Evolutionary conservation across 202 grass and related monocot genomes (phyloP).

Genomic region (Zoysia matrella): DNA sequence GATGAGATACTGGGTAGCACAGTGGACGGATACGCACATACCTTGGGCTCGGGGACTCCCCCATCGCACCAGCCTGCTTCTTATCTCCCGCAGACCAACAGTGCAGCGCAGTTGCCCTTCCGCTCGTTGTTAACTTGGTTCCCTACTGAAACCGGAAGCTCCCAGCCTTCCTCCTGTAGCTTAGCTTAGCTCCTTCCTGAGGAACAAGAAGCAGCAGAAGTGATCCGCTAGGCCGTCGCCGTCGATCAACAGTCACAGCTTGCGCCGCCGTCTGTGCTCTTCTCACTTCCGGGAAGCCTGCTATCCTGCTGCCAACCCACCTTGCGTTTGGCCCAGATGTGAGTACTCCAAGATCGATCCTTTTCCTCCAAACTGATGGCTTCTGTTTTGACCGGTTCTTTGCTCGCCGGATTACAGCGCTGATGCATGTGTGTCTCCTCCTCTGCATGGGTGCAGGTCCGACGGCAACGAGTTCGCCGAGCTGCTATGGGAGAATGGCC

Average conservation of each 20-base stretch:
- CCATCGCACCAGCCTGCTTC: slow-evolving; percentile 1
- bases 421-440: background rate
- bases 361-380: background rate
- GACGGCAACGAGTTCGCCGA: slow-evolving; percentile 63
- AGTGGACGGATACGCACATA: slow-evolving; percentile 26
- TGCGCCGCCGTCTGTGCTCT: slow-evolving; percentile 14
- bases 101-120: slow-evolving; percentile 26
- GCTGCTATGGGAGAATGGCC: slow-evolving; percentile 73
- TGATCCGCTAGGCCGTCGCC: slow-evolving; percentile 9
- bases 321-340: slow-evolving; percentile 10
- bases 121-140: slow-evolving; percentile 28
- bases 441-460: slow-evolving; percentile 29
- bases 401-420: background rate
- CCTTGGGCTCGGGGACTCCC: background rate
- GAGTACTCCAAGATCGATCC: background rate
- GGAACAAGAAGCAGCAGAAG: slow-evolving; percentile 8
- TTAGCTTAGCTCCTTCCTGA: background rate
- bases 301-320: background rate
- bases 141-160: slow-evolving; percentile 1
- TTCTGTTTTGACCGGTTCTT: slow-evolving; percentile 17
- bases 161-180: slow-evolving; percentile 19
- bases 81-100: background rate
- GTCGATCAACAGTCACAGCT: slow-evolving; percentile 22
- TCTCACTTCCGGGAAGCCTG: slow-evolving; percentile 1
- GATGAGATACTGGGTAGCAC: background rate